Evolutionary conservation across 306 rosid genomes (phyloP), one percentile per base, ranked within the genome.

Genomic region (Cyamopsis tetragonoloba): DNA sequence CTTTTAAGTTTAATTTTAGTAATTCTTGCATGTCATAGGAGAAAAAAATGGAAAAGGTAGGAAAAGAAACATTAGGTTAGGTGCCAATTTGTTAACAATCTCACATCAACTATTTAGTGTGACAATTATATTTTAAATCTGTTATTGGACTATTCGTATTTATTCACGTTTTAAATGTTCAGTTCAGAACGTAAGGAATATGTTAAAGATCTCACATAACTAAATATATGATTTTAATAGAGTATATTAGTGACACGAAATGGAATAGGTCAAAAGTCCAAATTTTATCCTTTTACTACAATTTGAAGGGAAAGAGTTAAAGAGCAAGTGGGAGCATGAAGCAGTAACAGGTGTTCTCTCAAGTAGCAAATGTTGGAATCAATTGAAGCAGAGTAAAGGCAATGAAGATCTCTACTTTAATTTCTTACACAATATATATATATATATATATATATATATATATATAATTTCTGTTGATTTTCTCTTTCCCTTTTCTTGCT

Each of bases 291-390:
- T 43, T 78, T 72, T 32, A 32, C 62, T 43, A 27, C 34, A 60
- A 72, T 39, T 49, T 66, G 75, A 60, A 27, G 26, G 31, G 75
- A 60, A 27, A 14, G 31, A 32, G 61, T 13, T 44, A 58, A 39
- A 66, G 60, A 61, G 43, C 57, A 61, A 68, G 76, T 73, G 62
- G 62, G 32, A 46, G 50, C 74, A 78, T 19, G 60, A 30, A 59
- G 70, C 53, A 57, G 66, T 60, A 72, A 60, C 3, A 62, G 71
- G 76, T n/a, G n/a, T 73, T 71, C 82, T 72, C 56, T 27, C 68
- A 62, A 56, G 37, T 55, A 28, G 35, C 53, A 68, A 79, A 81
- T 77, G 72, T 77, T 57, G 80, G 86, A 54, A 46, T 2, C 23
- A 39, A 67, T 2, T 64, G 51, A 64, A 68, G 42, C 72, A 77